Evolutionary conservation across 805 yeast genomes (phyloP).

Genomic region (Candida tibetensis): DNA sequence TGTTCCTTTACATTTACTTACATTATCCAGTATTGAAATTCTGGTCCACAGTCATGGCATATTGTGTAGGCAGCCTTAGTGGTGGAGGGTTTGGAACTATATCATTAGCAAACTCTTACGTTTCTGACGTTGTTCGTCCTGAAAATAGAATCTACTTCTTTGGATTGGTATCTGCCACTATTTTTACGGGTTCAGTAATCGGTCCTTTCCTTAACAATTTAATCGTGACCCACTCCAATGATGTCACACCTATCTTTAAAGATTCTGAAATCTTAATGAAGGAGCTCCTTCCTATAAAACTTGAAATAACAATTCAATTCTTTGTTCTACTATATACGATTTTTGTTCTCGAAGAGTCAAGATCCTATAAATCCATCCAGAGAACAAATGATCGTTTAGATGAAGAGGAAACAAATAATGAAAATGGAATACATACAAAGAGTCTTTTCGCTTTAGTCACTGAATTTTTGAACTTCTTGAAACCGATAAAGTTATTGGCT

Average conservation of each 20-base stretch:
- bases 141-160: constrained; percentile 6
- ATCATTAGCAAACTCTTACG: constrained; percentile 9
- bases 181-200: constrained; percentile 5
- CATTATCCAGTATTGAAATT: constrained; percentile 1
- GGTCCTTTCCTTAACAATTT: constrained; percentile 9
- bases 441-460: neutral
- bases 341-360: constrained; percentile 18
- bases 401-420: neutral
- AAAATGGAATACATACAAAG: neutral
- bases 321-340: constrained; percentile 5
- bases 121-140: constrained; percentile 9
- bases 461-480: constrained; percentile 13
- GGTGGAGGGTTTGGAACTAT: constrained; percentile 7
- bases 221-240: neutral
- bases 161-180: constrained; percentile 7
- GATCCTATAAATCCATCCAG: constrained; percentile 5
- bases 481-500: constrained; percentile 16
- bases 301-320: constrained; percentile 9
- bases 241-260: neutral
- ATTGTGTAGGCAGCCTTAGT: constrained; percentile 1
- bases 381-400: neutral
- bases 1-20: constrained; percentile 1
- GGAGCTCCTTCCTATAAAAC: constrained; percentile 16
- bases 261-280: constrained; percentile 4
- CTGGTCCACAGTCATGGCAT: constrained; percentile 1